A percentile compares a stretch with the other conserved stretches of the same genome.
phyloP scores from a whole-genome alignment of 2,329 filamentous ascomycete species.

The Nemania sp. region DNA sequence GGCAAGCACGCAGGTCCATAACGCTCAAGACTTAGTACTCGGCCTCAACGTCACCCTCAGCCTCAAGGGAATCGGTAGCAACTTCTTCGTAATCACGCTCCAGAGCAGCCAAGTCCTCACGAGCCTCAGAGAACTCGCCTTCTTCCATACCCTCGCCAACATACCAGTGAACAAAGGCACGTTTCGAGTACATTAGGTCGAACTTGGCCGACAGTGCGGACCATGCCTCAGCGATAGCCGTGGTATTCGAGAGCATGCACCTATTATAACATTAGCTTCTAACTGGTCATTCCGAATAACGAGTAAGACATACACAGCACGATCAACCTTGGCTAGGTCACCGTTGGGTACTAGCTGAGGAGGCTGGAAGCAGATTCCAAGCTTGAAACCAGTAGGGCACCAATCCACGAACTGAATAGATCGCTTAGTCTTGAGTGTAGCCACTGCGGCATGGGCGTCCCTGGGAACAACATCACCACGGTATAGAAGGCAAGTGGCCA shows the following conservation, averaged over 20 bases:
- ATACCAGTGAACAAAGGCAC: constrained; percentile 99
- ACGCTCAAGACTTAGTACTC: constrained; percentile 79
- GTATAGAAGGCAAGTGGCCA: constrained; percentile 98
- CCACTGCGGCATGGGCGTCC: constrained; percentile 91
- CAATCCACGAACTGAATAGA: constrained; percentile 99
- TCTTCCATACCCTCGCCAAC: constrained; percentile 99
- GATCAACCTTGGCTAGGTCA: constrained; percentile 97
- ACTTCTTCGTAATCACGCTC: constrained; percentile 99
- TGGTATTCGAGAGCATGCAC: constrained; percentile 99
- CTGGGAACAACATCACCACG: constrained; percentile 98
- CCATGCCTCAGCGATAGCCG: constrained; percentile 98
- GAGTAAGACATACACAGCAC: constrained; percentile 91
- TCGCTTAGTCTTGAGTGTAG: constrained; percentile 98
- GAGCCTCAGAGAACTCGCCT: constrained; percentile 98
- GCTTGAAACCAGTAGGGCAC: constrained; percentile 99
- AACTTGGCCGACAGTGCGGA: constrained; percentile 97
- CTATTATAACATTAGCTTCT: constrained; percentile 56
- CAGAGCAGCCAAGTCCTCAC: constrained; percentile 96
- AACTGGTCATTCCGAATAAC: not conserved
- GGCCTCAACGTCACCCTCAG: constrained; percentile 84
- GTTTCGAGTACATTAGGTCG: constrained; percentile 99
- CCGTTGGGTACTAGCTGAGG: constrained; percentile 96
- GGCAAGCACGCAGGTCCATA: constrained; percentile 39
- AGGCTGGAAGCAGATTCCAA: constrained; percentile 99
- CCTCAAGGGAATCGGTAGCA: constrained; percentile 91